phyloP scores from a whole-genome alignment of 2,329 filamentous ascomycete genomes.

The Cadophora luteo-olivacea region DNA sequence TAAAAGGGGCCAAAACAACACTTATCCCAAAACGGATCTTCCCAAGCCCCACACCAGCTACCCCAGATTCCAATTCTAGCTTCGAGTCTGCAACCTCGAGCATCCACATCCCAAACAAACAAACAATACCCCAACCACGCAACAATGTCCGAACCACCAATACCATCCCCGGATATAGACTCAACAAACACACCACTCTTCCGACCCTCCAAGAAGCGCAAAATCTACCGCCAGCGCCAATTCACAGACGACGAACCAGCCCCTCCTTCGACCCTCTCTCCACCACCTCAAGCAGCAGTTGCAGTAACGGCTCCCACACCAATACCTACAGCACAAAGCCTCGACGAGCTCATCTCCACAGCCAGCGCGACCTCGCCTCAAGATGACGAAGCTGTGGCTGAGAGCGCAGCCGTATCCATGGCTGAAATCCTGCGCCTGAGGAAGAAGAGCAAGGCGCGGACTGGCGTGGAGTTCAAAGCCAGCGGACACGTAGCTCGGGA shows the following conservation, averaged over 20 bases:
- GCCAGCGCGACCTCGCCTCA: constrained; percentile 11
- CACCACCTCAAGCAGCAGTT: constrained; percentile 19
- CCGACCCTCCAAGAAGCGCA: constrained; percentile 64
- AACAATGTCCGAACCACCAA: constrained; percentile 9
- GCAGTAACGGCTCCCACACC: constrained; percentile 17
- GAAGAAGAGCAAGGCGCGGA: constrained; percentile 54
- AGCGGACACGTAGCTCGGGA: constrained; percentile 37
- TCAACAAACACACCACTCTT: constrained; percentile 48
- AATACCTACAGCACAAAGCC: constrained; percentile 32
- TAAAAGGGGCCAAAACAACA: not conserved
- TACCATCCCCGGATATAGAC: not conserved
- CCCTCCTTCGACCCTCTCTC: constrained; percentile 20
- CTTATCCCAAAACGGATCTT: not conserved
- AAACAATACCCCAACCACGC: not conserved
- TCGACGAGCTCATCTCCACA: constrained; percentile 42
- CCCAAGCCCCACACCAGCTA: not conserved
- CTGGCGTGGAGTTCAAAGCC: constrained; percentile 62
- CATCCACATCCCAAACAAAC: not conserved
- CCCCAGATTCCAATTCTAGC: constrained; percentile 5
- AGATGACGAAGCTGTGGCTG: constrained; percentile 29
- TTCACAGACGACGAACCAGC: constrained; percentile 41
- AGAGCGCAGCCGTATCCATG: constrained; percentile 52
- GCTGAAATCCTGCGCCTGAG: constrained; percentile 59
- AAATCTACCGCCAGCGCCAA: constrained; percentile 61
- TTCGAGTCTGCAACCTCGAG: not conserved